Evolutionary conservation across 306 rosid genomes (phyloP), one percentile per base, ranked within the genome.

Genomic region (Sindora glabra): DNA sequence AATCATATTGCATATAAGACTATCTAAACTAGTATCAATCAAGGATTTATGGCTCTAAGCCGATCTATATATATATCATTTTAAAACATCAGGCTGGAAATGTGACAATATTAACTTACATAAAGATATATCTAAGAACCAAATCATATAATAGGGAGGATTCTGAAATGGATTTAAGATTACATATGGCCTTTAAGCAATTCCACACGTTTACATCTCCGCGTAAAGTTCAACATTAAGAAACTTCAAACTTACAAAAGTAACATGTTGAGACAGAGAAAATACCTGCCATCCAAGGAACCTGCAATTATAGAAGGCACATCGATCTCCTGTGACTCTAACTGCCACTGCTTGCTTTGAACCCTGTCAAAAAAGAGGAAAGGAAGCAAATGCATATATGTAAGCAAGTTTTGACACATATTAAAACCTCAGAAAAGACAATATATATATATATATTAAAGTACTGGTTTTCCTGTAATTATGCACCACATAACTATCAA

Each of bases 241-340:
- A 60, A 60, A 54, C 48, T 47, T 51, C 58, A 51, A 36, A 61
- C 51, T 48, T 56, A 56, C 42, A 45, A 29, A 70, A 10, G 7
- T 16, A 44, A 75, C 29, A 65, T 9, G 56, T 30, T 33, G 22
- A 61, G 60, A 62, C 26, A 57, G 36, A 16, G 57, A 27, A 61
- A 17, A 38, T 75, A 87, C 97, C 97, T 90, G 97, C 96, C 96
- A 90, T 54, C 97, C 97, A 51, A 87, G 91, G 79, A 90, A 90
- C 72, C 90, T 85, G 75, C 97, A 90, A 71, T 85, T 87, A 57
- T 87, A 90, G 75, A 90, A 87, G 54, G 95, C 91, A 74, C 96
- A 87, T 72, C 96, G 67, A 73, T 90, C 96, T 30, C 95, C 91
- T 47, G 97, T 73, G 30, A 90, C 91, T 79, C 97, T 87, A 49